phyloP scores from a whole-genome alignment of 306 rosid species.

The Oxytropis ochrocephala region DNA sequence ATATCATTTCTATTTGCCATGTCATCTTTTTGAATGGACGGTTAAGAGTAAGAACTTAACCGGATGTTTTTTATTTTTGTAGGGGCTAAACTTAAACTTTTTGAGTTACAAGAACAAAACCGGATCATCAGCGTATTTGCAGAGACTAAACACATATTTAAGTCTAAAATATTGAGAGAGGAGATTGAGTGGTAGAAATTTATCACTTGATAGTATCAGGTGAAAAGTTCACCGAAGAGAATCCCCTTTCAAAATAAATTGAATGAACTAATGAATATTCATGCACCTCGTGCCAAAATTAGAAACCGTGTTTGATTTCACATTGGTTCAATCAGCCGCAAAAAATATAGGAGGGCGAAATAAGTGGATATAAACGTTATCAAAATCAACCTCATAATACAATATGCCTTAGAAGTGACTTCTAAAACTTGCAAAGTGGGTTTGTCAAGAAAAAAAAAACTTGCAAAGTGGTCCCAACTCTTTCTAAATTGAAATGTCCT shows the following conservation, averaged over 20 bases:
- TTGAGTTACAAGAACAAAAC: too few relatives aligned
- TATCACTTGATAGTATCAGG: too few relatives aligned
- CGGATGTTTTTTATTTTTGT: too few relatives aligned
- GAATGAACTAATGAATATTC: background rate
- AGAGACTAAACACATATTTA: too few relatives aligned
- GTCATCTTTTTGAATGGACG: too few relatives aligned
- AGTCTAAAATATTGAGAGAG: too few relatives aligned
- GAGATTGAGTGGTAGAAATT: too few relatives aligned
- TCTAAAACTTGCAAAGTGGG: slow-evolving; percentile 1
- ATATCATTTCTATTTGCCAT: too few relatives aligned
- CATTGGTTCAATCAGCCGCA: slow-evolving; percentile 9
- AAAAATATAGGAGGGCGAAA: background rate
- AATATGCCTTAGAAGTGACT: slow-evolving; percentile 18
- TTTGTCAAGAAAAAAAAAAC: background rate
- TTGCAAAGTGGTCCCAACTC: slow-evolving; percentile 7
- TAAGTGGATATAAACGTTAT: slow-evolving; percentile 4
- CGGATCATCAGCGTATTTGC: too few relatives aligned
- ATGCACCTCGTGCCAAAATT: background rate
- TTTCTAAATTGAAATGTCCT: background rate
- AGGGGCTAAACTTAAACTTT: too few relatives aligned
- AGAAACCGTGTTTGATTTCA: slow-evolving; percentile 8
- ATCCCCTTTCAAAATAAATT: background rate
- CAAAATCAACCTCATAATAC: slow-evolving; percentile 24
- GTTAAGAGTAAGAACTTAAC: too few relatives aligned
- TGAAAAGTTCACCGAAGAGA: too few relatives aligned